These are phyloP conservation scores for Urochloa ruziziensis DNA, from an alignment of 176 grass and related monocot genomes.

Conservation along the genomic window DNA sequence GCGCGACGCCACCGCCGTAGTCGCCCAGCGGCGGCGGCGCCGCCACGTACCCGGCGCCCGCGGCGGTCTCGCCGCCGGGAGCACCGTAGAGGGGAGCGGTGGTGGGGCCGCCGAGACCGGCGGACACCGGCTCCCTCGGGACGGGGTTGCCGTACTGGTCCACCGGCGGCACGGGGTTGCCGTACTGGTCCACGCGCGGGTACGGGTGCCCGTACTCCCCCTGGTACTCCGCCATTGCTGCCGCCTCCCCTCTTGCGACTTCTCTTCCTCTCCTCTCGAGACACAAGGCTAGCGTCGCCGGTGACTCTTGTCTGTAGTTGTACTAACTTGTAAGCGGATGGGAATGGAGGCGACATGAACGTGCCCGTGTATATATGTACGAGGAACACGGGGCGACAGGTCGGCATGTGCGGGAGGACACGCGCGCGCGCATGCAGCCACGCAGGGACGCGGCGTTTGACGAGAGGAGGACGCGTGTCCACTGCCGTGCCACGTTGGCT, in stretches of 20 bases:
- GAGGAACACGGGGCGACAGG: background rate
- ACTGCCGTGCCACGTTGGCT: constrained; percentile 1
- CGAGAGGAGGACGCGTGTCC: constrained; percentile 22
- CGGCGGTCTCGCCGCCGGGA: too few relatives aligned
- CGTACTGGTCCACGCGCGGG: constrained; percentile 66
- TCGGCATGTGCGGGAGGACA: background rate
- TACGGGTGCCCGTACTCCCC: constrained; percentile 49
- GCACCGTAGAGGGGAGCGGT: background rate
- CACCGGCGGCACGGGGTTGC: constrained; percentile 58
- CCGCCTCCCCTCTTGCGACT: too few relatives aligned
- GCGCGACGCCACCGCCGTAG: background rate
- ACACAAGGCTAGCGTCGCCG: too few relatives aligned
- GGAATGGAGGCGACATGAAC: background rate
- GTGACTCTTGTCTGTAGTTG: too few relatives aligned
- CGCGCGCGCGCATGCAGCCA: constrained; percentile 3
- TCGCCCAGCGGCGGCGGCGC: too few relatives aligned
- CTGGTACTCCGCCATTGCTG: constrained; percentile 32
- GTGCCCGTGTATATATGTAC: constrained; percentile 8
- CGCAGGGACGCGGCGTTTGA: background rate
- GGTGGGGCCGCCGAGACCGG: background rate
- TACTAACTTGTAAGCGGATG: too few relatives aligned
- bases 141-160: constrained; percentile 65
- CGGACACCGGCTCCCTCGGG: constrained; percentile 17
- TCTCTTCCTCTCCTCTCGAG: background rate
- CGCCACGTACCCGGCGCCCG: too few relatives aligned